A percentile compares a stretch with the other conserved stretches of the same genome.
These are phyloP conservation scores for Falciphora oryzae DNA, from an alignment of 2,329 filamentous ascomycete species.

Conservation along the genomic window DNA sequence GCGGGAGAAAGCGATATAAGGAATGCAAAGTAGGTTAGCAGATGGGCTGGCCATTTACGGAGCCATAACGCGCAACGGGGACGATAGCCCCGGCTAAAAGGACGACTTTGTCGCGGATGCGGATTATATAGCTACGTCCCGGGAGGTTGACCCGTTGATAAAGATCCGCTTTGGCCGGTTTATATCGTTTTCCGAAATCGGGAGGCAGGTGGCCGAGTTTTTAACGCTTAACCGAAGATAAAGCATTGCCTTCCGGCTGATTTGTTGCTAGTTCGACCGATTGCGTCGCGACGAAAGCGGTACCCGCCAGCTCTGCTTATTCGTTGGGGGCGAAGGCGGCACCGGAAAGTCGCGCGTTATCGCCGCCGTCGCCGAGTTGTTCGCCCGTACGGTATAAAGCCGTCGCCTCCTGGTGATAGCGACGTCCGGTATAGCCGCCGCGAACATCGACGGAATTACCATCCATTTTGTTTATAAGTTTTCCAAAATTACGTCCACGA, in stretches of 20 bases:
- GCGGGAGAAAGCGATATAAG: too few relatives aligned
- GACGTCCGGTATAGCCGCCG: not conserved
- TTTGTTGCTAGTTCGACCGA: not conserved
- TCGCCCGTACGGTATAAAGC: not conserved
- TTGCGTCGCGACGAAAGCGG: not conserved
- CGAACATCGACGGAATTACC: not conserved
- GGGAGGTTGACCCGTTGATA: too few relatives aligned
- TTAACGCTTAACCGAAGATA: not conserved
- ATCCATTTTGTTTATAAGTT: too few relatives aligned
- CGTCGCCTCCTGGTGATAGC: not conserved
- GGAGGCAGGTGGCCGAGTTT: not conserved
- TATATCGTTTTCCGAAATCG: not conserved
- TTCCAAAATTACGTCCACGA: too few relatives aligned
- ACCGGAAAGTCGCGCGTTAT: not conserved
- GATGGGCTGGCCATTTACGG: not conserved
- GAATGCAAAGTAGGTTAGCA: too few relatives aligned
- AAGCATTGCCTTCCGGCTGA: not conserved
- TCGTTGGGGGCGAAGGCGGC: not conserved
- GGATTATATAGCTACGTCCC: too few relatives aligned
- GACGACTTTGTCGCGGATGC: not conserved
- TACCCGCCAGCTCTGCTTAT: not conserved
- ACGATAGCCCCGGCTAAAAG: not conserved
- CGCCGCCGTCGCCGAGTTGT: too few relatives aligned
- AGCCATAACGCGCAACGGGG: not conserved
- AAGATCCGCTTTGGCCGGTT: not conserved